Conservation (phyloP, 2,329 filamentous ascomycete genomes). For the Hysterium pulicare region DNA sequence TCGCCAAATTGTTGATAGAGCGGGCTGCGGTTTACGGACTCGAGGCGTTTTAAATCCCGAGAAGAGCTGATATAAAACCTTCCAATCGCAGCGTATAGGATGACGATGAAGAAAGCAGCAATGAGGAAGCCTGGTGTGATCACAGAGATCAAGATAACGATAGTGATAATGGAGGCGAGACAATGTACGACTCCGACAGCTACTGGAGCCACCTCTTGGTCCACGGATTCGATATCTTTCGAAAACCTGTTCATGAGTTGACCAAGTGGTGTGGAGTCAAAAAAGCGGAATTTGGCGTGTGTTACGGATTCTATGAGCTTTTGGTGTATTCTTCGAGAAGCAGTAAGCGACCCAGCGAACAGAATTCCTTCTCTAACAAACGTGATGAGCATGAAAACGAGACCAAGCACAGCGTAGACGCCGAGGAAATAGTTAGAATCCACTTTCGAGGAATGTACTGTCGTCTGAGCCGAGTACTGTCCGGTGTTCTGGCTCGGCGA, state of each 20-base stretch:
- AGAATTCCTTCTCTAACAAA: constrained; percentile 81
- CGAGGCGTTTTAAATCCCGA: constrained; percentile 90
- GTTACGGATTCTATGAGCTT: constrained; percentile 74
- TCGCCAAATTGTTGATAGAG: constrained; percentile 98
- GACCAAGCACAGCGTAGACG: constrained; percentile 76
- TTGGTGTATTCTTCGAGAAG: constrained; percentile 80
- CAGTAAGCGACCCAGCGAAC: constrained; percentile 86
- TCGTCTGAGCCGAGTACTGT: constrained; percentile 40
- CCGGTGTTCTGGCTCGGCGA: constrained; percentile 23
- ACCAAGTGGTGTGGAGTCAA: constrained; percentile 91
- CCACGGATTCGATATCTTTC: constrained; percentile 91
- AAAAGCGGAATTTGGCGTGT: constrained; percentile 94
- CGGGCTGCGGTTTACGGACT: constrained; percentile 90
- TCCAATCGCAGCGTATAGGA: constrained; percentile 78
- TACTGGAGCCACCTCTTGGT: constrained; percentile 91
- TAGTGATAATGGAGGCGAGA: constrained; percentile 70
- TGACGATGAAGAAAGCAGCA: constrained; percentile 78
- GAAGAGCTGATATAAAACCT: constrained; percentile 88
- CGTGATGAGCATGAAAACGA: constrained; percentile 75
- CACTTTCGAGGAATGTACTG: constrained; percentile 49
- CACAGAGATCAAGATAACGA: constrained; percentile 77
- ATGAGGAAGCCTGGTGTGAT: constrained; percentile 92
- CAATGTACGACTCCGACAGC: constrained; percentile 74
- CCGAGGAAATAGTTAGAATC: constrained; percentile 79
- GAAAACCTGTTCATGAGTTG: constrained; percentile 99